Base-by-base conservation (phyloP, 495 filamentous ascomycete species). In the Rusavskia elegans region DNA sequence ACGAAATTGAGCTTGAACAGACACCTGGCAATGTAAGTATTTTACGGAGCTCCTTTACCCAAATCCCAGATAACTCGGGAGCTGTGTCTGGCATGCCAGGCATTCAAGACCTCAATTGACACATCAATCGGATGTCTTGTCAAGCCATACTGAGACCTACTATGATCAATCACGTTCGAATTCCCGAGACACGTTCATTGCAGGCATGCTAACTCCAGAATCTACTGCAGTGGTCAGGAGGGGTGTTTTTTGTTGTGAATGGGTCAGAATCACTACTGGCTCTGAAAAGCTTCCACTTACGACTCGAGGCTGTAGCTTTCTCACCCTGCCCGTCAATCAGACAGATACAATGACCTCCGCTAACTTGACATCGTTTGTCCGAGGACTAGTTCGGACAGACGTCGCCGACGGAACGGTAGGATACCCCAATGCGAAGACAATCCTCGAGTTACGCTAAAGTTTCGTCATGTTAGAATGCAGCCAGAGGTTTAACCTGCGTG, bases 271-370 rank as follows among this genome's bases (percentile, higher is more conserved):
- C 37, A 17, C 17, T 10, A 11, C 6, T n/a, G 16, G 25, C 9
- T 20, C 25, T 25, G 4, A 29, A 42, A 8, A 11, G 10, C 38
- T 17, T 14, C 20, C 19, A 17, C 41, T 29, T 17, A 35, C 29
- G 2, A 42, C 36, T 23, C 40, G 21, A 21, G 32, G 13, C 32
- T 5, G 17, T 29, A 55, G 54, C 4, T 56, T 56, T 30, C 54
- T 56, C 11, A 56, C 54, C 20, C 42, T 56, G 21, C 54, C 54
- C 20, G 29, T 38, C 7, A 56, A 56, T 27, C 51, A 52, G 32
- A 56, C 50, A 37, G 36, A 49, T 29, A 53, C 54, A 14, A 53
- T 56, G 54, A 35, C 38, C 3, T n/a, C 40, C 21, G 19, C 19
- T 3, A 44, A 44, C n/a, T 25, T 56, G 21, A 49, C 40, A 14